Base-by-base conservation (phyloP, 257 asterid species). In the Petrea volubilis region DNA sequence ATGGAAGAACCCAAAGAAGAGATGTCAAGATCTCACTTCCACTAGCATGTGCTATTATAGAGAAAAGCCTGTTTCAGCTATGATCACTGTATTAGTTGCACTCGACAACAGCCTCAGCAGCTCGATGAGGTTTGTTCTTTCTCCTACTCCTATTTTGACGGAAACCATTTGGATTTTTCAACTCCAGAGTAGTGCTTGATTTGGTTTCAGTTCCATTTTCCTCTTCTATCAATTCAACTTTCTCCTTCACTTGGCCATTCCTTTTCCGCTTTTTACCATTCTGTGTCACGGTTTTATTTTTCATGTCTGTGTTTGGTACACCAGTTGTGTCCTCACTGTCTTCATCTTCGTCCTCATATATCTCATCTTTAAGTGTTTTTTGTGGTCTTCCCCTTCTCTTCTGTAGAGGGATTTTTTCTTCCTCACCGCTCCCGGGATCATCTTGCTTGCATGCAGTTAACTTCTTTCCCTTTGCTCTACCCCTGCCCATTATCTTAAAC, bases 51-150 rank as follows among this genome's bases (percentile, higher is more conserved):
- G 56, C 34, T 8, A 29, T 63, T 14, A 18, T 10, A 23, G 14
- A 24, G 23, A 29, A 44, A 23, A 57, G 21, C 7, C 28, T 27
- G 15, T 17, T 60, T 65, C 73, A 34, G 50, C 62, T 29, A 7
- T 5, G 17, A 53, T 53, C 52, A 27, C 57, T 31, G 13, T 17
- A 53, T 79, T 80, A 76, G 71, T 67, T 81, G 85, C 91, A 82
- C 75, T 84, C 86, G 3, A 84, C 87, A 51, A 77, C 88, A 12
- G 90, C 86, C 80, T 87, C 93, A 67, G 93, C 88, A 65, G 93
- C 93, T 55, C 93, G 80, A 46, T 64, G 79, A 50, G 93, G 93
- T 46, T 79, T 84, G 79, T 58, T 84, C 78, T 87, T 84, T 14
- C 93, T 75, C 80, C 90, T 80, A 36, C 73, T 75, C 49, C 81